A percentile compares a stretch with the other conserved stretches of the same genome.
These are phyloP conservation scores for Rhizopus arrhizus DNA, from an alignment of 371 early-diverging fungal genomes.

Conservation along the genomic window DNA sequence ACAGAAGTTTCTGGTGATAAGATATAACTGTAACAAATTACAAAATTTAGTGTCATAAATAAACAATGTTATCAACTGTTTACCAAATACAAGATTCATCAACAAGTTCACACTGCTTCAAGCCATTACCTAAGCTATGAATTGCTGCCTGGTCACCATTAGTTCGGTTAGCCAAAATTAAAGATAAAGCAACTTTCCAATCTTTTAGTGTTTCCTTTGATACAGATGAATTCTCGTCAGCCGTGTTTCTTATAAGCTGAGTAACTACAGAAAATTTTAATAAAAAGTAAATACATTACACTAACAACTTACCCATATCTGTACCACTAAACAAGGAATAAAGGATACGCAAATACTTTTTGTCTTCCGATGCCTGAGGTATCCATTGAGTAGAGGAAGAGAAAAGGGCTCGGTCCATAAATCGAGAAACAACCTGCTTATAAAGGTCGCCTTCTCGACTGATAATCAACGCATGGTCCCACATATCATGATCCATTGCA, in stretches of 20 bases:
- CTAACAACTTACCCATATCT: constrained; percentile 44
- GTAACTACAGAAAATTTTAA: constrained; percentile 21
- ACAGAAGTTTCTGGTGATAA: constrained; percentile 60
- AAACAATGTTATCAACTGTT: constrained; percentile 5
- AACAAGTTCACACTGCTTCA: constrained; percentile 54
- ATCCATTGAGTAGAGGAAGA: constrained; percentile 16
- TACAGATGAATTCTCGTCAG: constrained; percentile 6
- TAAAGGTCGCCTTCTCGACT: constrained; percentile 76
- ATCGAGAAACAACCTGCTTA: constrained; percentile 71
- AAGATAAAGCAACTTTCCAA: constrained; percentile 70
- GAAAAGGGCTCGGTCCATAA: constrained; percentile 62
- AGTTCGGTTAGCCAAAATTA: constrained; percentile 85
- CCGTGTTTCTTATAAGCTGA: constrained; percentile 27
- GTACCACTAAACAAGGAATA: constrained; percentile 76
- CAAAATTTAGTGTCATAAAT: constrained; percentile 15
- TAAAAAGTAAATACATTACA: neutral
- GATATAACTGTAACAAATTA: constrained; percentile 55
- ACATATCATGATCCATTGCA: constrained; percentile 70
- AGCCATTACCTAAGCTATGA: constrained; percentile 73
- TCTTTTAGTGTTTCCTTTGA: constrained; percentile 42
- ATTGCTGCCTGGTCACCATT: constrained; percentile 73
- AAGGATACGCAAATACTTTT: constrained; percentile 68
- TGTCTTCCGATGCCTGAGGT: constrained; percentile 41
- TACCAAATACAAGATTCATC: constrained; percentile 83
- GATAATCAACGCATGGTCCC: constrained; percentile 90